A percentile compares a stretch with the other conserved stretches of the same genome.
phyloP scores from a whole-genome alignment of 2,329 filamentous ascomycete genomes.

The Xylaria sp. region DNA sequence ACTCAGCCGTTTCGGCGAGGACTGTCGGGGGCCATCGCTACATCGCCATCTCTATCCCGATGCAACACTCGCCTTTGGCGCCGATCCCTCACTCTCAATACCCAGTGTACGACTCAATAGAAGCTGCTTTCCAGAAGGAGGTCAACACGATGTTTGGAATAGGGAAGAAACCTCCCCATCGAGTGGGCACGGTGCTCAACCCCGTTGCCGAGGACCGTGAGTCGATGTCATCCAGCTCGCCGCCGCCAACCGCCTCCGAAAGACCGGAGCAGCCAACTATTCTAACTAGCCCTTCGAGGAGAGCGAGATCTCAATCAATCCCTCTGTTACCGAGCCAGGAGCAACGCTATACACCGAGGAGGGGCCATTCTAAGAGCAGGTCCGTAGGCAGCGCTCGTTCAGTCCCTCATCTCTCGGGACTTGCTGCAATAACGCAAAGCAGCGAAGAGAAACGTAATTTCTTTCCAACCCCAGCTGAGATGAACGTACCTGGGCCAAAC shows the following conservation, averaged over 20 bases:
- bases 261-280: conserved; percentile 28
- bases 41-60: conserved; percentile 70
- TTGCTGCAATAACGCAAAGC: background rate
- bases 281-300: conserved; percentile 34
- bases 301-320: conserved; percentile 32
- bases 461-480: background rate
- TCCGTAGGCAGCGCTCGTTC: conserved; percentile 14
- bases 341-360: conserved; percentile 31
- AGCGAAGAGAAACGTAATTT: background rate
- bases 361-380: conserved; percentile 12
- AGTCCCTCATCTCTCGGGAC: background rate
- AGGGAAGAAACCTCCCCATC: conserved; percentile 34
- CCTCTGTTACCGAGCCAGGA: conserved; percentile 37
- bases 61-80: conserved; percentile 60
- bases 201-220: conserved; percentile 53
- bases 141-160: conserved; percentile 36
- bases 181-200: conserved; percentile 49
- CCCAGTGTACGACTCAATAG: conserved; percentile 37
- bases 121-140: conserved; percentile 37
- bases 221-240: conserved; percentile 43
- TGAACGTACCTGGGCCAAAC: background rate
- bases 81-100: conserved; percentile 44
- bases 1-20: conserved; percentile 65
- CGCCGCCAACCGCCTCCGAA: conserved; percentile 26
- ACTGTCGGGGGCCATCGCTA: conserved; percentile 66